Evolutionary conservation across 805 yeast genomes (phyloP), one percentile per base, ranked within the genome.

Genomic region (Lipomyces japonicus): DNA sequence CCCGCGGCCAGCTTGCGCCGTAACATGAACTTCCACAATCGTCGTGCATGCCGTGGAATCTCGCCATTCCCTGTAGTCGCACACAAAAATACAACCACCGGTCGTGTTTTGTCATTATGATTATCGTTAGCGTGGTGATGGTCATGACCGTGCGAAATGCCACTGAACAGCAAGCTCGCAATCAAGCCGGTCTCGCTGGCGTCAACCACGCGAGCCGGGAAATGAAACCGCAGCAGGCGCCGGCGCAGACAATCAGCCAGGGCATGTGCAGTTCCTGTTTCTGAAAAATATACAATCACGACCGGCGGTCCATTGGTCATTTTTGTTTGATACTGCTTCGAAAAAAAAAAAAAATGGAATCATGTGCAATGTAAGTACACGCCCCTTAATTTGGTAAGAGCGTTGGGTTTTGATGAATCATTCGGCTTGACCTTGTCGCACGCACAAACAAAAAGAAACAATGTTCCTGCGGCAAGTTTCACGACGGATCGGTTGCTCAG

Each of bases 41-140:
- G 79, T 55, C 73, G 73, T 0, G 84, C 82, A 63, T 87, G 87
- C 37, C 84, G 68, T 0, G 98, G 97, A 30, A 91, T 67, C 54
- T 85, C 96, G 24, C 98, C 98, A 67, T 91, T 97, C 5, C 98
- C 97, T 1, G 95, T 84, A 0, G 98, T 91, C 1, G 96, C 82
- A 64, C 95, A 85, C 2, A 91, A 65, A 0, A 83, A 73, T 21
- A 82, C 71, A 45, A 79, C 70, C 25, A 68, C 67, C 4, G 69
- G 61, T 14, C 48, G 24, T 7, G 31, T 12, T 7, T 34, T 14
- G n/a, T n/a, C n/a, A n/a, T n/a, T n/a, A n/a, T n/a, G n/a, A n/a
- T n/a, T n/a, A n/a, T n/a, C n/a, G n/a, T n/a, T n/a, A n/a, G n/a
- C n/a, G 4, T n/a, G 24, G 6, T 35, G 16, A 10, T 3, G 10